Conservation (phyloP, 2,329 filamentous ascomycete genomes). For the Paecilomyces niveus region DNA sequence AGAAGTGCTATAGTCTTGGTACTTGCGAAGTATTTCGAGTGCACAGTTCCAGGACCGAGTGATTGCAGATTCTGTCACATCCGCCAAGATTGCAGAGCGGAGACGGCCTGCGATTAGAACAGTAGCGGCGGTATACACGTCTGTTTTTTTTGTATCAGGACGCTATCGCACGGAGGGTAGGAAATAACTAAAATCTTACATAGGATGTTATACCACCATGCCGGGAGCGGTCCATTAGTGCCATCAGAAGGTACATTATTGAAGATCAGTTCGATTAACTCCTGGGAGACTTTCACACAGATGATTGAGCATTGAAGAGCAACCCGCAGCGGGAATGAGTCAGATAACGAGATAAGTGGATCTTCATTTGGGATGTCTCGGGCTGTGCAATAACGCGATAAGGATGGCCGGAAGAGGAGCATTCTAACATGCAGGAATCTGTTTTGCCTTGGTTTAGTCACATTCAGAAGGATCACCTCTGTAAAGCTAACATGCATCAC, state of each 20-base stretch:
- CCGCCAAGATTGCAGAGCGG: slow-evolving; percentile 18
- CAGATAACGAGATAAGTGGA: slow-evolving; percentile 13
- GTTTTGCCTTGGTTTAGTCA: not conserved
- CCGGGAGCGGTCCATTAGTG: slow-evolving; percentile 22
- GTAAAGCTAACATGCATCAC: not conserved
- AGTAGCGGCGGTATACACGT: slow-evolving; percentile 29
- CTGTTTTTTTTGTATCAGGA: slow-evolving; percentile 11
- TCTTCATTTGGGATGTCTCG: slow-evolving; percentile 14
- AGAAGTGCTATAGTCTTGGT: slow-evolving; percentile 24
- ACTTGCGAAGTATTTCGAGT: slow-evolving; percentile 22
- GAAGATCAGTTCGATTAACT: slow-evolving; percentile 24
- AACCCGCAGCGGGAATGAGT: slow-evolving; percentile 25
- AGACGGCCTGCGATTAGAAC: slow-evolving; percentile 26
- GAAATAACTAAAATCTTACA: slow-evolving; percentile 13
- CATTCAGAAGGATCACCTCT: not conserved
- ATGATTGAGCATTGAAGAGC: slow-evolving; percentile 28
- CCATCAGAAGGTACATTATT: slow-evolving; percentile 20
- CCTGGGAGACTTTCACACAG: slow-evolving; percentile 26
- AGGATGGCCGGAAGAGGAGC: slow-evolving; percentile 24
- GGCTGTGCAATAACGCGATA: slow-evolving; percentile 24
- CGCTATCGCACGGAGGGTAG: not conserved
- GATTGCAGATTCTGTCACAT: slow-evolving; percentile 17
- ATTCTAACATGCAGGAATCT: slow-evolving; percentile 28
- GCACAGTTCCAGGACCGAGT: slow-evolving; percentile 22
- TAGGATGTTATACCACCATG: slow-evolving; percentile 33